A percentile compares a stretch with the other conserved stretches of the same genome.
Conservation (phyloP, 2,329 filamentous ascomycete species). For the Furcasterigmium furcatum region DNA sequence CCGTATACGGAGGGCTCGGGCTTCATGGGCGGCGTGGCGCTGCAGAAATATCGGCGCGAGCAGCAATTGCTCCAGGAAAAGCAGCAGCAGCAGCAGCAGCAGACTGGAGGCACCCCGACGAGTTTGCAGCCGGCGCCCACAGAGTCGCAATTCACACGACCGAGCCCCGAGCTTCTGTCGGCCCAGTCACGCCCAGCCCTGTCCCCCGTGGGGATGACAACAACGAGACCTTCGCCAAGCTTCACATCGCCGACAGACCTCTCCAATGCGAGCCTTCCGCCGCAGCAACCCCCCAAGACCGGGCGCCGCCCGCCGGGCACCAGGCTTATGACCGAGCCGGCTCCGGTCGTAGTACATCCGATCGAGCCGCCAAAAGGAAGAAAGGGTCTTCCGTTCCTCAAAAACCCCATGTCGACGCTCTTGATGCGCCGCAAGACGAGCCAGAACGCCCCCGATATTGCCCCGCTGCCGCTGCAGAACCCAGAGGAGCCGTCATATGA, state of each 20-base stretch:
- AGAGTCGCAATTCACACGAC: constrained; percentile 8
- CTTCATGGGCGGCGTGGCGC: constrained; percentile 54
- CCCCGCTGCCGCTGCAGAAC: constrained; percentile 34
- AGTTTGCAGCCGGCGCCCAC: constrained; percentile 7
- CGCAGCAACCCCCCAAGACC: constrained; percentile 7
- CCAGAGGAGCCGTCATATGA: constrained; percentile 51
- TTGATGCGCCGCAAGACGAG: constrained; percentile 54
- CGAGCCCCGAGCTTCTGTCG: background rate
- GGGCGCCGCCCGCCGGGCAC: constrained; percentile 41
- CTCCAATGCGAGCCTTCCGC: constrained; percentile 19
- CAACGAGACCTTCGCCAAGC: constrained; percentile 31
- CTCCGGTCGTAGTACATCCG: constrained; percentile 23
- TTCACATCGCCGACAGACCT: constrained; percentile 49
- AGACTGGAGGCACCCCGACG: constrained; percentile 7
- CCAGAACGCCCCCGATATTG: constrained; percentile 42
- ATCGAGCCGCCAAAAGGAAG: constrained; percentile 42
- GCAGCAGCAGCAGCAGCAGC: constrained; percentile 16
- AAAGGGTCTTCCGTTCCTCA: constrained; percentile 55
- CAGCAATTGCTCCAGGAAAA: constrained; percentile 17
- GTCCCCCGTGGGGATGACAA: background rate
- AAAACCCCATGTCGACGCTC: constrained; percentile 57
- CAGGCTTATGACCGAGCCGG: constrained; percentile 34
- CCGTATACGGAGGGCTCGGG: constrained; percentile 34
- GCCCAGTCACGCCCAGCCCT: background rate
- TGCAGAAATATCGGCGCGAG: constrained; percentile 46